These are phyloP conservation scores for Leccinellum luteum DNA, from an alignment of 768 basidiomycete species.

Conservation along the genomic window DNA sequence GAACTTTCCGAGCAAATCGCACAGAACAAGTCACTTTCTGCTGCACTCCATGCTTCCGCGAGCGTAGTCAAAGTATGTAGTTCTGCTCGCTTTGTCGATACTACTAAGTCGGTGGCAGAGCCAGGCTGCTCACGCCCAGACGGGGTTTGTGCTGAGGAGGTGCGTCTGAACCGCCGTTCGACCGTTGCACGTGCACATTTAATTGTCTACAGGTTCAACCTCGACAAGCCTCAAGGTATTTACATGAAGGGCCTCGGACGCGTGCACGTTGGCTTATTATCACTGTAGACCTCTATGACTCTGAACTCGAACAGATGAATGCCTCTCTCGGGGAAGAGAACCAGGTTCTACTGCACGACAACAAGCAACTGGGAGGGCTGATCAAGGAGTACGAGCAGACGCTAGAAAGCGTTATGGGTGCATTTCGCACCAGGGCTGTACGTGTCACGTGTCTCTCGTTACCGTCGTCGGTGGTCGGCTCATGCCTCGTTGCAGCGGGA, in stretches of 20 bases:
- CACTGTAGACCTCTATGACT: slow-evolving; percentile 77
- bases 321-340: slow-evolving; percentile 77
- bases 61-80: slow-evolving; percentile 73
- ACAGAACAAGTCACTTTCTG: slow-evolving; percentile 71
- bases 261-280: not conserved
- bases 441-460: slow-evolving; percentile 35
- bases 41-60: slow-evolving; percentile 68
- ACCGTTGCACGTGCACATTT: not conserved
- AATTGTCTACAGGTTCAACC: slow-evolving; percentile 60
- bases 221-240: slow-evolving; percentile 81
- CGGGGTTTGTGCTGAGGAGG: slow-evolving; percentile 89
- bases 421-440: slow-evolving; percentile 88
- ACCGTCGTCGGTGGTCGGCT: not conserved
- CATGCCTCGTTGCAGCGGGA: slow-evolving; percentile 58
- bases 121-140: slow-evolving; percentile 86
- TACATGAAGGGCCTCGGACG: not conserved
- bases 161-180: slow-evolving; percentile 30
- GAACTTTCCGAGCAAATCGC: slow-evolving; percentile 84
- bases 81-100: not conserved
- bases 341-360: slow-evolving; percentile 82
- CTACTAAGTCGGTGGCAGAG: slow-evolving; percentile 51
- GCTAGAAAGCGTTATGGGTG: slow-evolving; percentile 89
- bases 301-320: slow-evolving; percentile 90
- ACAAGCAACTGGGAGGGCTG: slow-evolving; percentile 87
- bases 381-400: slow-evolving; percentile 98